phyloP scores from a whole-genome alignment of 2,329 filamentous ascomycete genomes.

The Chaetomiaceae sp. region DNA sequence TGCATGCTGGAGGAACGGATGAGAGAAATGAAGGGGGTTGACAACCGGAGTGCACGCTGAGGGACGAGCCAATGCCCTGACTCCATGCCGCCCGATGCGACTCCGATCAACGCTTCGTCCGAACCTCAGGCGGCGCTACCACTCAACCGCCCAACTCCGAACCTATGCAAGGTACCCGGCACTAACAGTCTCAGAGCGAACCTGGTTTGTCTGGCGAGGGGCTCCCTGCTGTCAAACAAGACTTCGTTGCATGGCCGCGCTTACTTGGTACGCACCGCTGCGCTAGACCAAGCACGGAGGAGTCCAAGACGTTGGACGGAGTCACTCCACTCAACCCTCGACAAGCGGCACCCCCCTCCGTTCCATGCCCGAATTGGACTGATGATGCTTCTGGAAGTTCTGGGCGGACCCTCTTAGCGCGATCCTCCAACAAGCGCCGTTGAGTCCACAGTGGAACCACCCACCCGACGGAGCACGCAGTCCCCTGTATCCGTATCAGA shows the following conservation, averaged over 20 bases:
- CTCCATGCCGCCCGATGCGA: slow-evolving; percentile 11
- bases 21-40: slow-evolving; percentile 24
- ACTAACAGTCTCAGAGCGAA: slow-evolving; percentile 18
- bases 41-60: slow-evolving; percentile 8
- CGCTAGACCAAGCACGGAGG: too few relatives aligned
- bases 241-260: slow-evolving; percentile 12
- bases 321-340: neutral
- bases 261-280: too few relatives aligned
- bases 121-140: slow-evolving; percentile 11
- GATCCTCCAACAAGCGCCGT: slow-evolving; percentile 2
- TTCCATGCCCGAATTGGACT: neutral
- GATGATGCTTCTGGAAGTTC: slow-evolving; percentile 24
- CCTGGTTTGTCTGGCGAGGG: slow-evolving; percentile 12
- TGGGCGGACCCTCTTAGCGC: slow-evolving; percentile 3
- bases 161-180: slow-evolving; percentile 27
- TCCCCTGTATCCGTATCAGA: too few relatives aligned
- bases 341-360: slow-evolving; percentile 1
- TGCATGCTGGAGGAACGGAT: slow-evolving; percentile 21
- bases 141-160: slow-evolving; percentile 5
- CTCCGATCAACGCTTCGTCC: slow-evolving; percentile 17
- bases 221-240: slow-evolving; percentile 2
- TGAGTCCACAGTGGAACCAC: neutral
- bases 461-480: too few relatives aligned
- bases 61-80: slow-evolving; percentile 21
- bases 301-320: too few relatives aligned